Conservation (phyloP, 306 rosid species). For the Cucumis sativus region Cucumber_9930_V3 NC_026655.2:31158001-31158500, state of each 20-base stretch:
- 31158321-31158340: slow-evolving; percentile 6
- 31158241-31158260: not conserved
- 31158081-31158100: not conserved
- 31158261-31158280: not conserved
- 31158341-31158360: slow-evolving; percentile 34
- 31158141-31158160: not conserved
- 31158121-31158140: not conserved
- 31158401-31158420: slow-evolving; percentile 33
- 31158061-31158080: not conserved
- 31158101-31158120: not conserved
- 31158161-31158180: not conserved
- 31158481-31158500: not conserved
- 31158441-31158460: slow-evolving; percentile 65
- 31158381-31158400: slow-evolving; percentile 46
- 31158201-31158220: not conserved
- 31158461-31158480: not conserved
- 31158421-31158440: slow-evolving; percentile 67
- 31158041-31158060: not conserved
- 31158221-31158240: not conserved
- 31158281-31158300: not conserved
- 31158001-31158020: not conserved
- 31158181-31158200: not conserved
- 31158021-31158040: not conserved
- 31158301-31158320: not conserved
- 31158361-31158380: slow-evolving; percentile 40